phyloP scores from a whole-genome alignment of 805 yeast genomes.

The Yarrowia keelungensis region DNA sequence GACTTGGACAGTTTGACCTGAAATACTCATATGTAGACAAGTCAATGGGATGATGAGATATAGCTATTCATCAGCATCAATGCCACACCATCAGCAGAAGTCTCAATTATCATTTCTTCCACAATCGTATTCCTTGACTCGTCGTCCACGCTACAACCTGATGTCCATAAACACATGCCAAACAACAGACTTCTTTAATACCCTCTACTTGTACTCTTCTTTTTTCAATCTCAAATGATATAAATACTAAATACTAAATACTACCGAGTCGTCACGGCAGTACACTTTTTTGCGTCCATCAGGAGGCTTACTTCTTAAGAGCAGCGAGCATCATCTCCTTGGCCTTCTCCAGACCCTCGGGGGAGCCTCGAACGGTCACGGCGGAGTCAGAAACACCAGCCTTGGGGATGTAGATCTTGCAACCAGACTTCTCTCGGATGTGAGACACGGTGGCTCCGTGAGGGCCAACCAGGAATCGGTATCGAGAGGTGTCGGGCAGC shows the following conservation, averaged over 20 bases:
- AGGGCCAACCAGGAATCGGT: conserved; percentile 75
- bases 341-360: conserved; percentile 61
- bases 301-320: conserved; percentile 39
- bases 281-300: conserved; percentile 1
- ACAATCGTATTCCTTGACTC: no score
- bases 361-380: conserved; percentile 66
- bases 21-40: no score
- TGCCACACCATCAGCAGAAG: no score
- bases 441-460: conserved; percentile 71
- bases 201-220: no score
- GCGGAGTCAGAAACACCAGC: conserved; percentile 56
- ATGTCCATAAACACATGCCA: no score
- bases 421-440: conserved; percentile 64
- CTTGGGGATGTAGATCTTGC: conserved; percentile 70
- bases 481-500: conserved; percentile 58
- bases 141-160: not conserved
- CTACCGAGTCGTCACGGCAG: not conserved
- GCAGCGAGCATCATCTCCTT: conserved; percentile 52
- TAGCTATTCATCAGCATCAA: no score
- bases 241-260: conserved; percentile 37
- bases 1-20: no score
- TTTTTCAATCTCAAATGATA: conserved; percentile 31
- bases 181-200: no score
- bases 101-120: no score
- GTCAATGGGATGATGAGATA: no score